Evolutionary conservation across 768 basidiomycete genomes (phyloP).

Genomic region (Coprinopsis sp.): DNA sequence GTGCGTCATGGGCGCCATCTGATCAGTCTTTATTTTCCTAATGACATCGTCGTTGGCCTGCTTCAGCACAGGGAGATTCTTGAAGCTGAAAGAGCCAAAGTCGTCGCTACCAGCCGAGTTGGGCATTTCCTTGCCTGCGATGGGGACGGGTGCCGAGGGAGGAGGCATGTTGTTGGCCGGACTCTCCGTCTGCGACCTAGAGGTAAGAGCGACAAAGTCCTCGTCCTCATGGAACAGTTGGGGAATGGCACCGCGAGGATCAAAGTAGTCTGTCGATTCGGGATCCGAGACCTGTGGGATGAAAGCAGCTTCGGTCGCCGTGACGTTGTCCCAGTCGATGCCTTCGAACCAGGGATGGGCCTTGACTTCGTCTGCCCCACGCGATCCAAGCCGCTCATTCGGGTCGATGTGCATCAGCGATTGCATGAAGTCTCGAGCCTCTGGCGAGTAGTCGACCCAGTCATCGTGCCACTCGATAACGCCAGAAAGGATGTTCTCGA

Average conservation of each 20-base stretch:
- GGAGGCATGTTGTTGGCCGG: constrained; percentile 39
- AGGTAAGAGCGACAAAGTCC: constrained; percentile 56
- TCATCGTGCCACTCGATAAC: constrained; percentile 96
- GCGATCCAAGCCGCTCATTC: constrained; percentile 70
- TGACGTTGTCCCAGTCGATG: constrained; percentile 92
- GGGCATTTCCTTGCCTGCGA: constrained; percentile 35
- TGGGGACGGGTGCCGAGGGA: constrained; percentile 38
- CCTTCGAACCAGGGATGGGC: constrained; percentile 84
- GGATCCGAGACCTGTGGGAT: constrained; percentile 94
- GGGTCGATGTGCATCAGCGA: constrained; percentile 81
- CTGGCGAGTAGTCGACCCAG: constrained; percentile 78
- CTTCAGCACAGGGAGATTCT: constrained; percentile 92
- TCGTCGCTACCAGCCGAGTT: constrained; percentile 71
- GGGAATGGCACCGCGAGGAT: constrained; percentile 87
- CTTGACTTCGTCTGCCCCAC: constrained; percentile 91
- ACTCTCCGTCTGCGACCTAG: constrained; percentile 44
- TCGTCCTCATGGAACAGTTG: constrained; percentile 87
- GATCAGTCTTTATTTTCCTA: constrained; percentile 89
- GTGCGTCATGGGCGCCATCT: constrained; percentile 73
- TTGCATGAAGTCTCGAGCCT: constrained; percentile 88
- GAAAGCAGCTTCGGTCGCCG: constrained; percentile 85
- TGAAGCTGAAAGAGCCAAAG: constrained; percentile 97
- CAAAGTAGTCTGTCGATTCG: constrained; percentile 99
- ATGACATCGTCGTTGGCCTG: constrained; percentile 99
- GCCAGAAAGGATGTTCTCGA: constrained; percentile 95